These are phyloP conservation scores for Purshia tridentata DNA, from an alignment of 306 rosid species.

Conservation along the genomic window DNA sequence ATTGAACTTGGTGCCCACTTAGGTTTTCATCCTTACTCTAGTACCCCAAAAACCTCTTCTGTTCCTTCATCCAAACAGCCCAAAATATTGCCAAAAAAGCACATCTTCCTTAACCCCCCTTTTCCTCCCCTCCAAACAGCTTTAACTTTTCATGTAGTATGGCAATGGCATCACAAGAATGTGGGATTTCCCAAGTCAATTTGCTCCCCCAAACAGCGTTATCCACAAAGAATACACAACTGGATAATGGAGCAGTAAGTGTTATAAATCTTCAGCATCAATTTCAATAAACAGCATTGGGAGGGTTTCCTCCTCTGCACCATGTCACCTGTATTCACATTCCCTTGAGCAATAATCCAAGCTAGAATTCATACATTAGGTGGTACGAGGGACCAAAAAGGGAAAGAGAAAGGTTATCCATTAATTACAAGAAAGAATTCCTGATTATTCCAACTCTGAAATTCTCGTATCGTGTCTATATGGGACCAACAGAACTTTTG, in stretches of 20 bases:
- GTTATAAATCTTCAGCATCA: background rate
- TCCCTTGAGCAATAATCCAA: too few species aligned
- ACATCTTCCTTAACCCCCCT: background rate
- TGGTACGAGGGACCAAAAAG: background rate
- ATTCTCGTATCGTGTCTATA: background rate
- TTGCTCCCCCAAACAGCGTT: background rate
- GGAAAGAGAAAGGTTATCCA: background rate
- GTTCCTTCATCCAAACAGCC: background rate
- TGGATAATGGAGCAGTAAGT: background rate
- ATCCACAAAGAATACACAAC: background rate
- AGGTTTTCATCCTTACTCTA: background rate
- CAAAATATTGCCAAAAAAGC: background rate
- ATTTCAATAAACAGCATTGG: background rate
- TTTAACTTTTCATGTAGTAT: background rate
- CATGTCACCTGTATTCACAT: background rate
- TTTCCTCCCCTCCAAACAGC: background rate
- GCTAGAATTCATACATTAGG: background rate
- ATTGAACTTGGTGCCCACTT: background rate
- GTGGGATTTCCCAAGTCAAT: background rate
- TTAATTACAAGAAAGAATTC: background rate
- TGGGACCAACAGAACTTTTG: too few species aligned
- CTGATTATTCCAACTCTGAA: background rate
- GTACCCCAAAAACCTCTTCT: background rate
- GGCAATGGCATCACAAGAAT: background rate
- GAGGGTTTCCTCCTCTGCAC: background rate